phyloP scores from a whole-genome alignment of 495 filamentous ascomycete species.

The Talaromyces thailandensis region DNA sequence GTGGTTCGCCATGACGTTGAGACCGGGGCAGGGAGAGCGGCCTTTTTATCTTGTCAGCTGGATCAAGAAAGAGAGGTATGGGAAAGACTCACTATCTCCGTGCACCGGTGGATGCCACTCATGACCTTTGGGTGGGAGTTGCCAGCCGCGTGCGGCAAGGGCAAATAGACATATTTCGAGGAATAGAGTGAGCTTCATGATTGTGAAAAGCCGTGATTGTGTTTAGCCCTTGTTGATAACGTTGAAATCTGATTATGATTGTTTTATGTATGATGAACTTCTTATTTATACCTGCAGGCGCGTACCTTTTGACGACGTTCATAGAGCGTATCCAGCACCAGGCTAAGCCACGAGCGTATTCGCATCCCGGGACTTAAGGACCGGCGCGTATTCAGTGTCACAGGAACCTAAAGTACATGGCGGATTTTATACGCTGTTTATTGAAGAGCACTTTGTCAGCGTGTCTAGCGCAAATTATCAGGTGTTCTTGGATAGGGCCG shows the following conservation, averaged over 20 bases:
- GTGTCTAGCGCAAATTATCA: neutral
- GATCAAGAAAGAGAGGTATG: neutral
- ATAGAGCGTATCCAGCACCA: neutral
- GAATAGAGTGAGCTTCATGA: neutral
- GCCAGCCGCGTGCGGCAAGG: neutral
- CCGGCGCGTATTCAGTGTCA: neutral
- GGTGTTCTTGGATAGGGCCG: neutral
- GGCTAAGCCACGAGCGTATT: neutral
- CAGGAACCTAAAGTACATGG: neutral
- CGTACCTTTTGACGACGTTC: neutral
- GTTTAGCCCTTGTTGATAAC: neutral
- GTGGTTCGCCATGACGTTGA: slow-evolving; percentile 14
- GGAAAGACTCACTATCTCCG: slow-evolving; percentile 4
- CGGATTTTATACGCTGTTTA: neutral
- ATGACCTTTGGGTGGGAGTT: neutral
- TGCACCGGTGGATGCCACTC: slow-evolving; percentile 4
- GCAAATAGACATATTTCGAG: neutral
- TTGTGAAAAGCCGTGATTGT: neutral
- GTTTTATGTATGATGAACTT: neutral
- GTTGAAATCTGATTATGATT: neutral
- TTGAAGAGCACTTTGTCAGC: neutral
- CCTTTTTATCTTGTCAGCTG: slow-evolving; percentile 2
- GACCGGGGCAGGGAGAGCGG: slow-evolving; percentile 13
- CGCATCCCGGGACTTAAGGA: neutral
- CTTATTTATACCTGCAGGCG: neutral